Conservation (phyloP, 108 stramenopile genomes). For the Mediolabrus comicus region DNA sequence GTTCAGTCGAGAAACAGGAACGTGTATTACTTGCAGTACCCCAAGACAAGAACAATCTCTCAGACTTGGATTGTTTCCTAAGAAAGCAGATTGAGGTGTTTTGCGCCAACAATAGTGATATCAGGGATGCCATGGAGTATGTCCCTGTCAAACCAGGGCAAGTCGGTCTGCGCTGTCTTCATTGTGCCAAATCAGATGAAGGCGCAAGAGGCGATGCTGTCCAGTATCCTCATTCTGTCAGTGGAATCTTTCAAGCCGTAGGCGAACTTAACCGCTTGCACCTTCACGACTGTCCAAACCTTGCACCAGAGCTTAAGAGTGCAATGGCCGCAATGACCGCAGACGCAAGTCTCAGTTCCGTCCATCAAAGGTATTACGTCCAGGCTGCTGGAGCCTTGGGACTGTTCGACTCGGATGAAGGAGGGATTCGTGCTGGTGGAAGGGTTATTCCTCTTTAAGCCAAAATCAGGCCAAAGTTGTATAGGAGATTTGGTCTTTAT, state of each 20-base stretch:
- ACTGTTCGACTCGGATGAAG: constrained; percentile 63
- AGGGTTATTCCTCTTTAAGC: constrained; percentile 22
- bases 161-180: constrained; percentile 82
- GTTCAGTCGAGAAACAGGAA: background rate
- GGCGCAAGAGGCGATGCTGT: constrained; percentile 55
- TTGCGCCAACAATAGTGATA: constrained; percentile 64
- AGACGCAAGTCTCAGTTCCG: constrained; percentile 67
- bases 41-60: constrained; percentile 84
- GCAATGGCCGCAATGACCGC: constrained; percentile 54
- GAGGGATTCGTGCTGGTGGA: constrained; percentile 71
- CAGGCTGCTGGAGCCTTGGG: constrained; percentile 77
- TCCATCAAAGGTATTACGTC: constrained; percentile 75
- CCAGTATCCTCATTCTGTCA: constrained; percentile 72
- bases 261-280: constrained; percentile 80
- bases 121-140: constrained; percentile 50
- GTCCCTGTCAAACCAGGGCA: constrained; percentile 64
- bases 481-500: too few relatives aligned
- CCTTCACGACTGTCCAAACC: constrained; percentile 67
- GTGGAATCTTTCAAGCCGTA: constrained; percentile 78
- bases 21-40: constrained; percentile 71
- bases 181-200: constrained; percentile 53
- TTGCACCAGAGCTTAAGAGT: constrained; percentile 41
- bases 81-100: constrained; percentile 81
- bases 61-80: constrained; percentile 76
- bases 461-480: too few relatives aligned